Percentiles rank a stretch among this genome's conserved stretches.
Evolutionary conservation across 2,329 filamentous ascomycete species (phyloP).

Genomic region (Penicillium sp.): DNA sequence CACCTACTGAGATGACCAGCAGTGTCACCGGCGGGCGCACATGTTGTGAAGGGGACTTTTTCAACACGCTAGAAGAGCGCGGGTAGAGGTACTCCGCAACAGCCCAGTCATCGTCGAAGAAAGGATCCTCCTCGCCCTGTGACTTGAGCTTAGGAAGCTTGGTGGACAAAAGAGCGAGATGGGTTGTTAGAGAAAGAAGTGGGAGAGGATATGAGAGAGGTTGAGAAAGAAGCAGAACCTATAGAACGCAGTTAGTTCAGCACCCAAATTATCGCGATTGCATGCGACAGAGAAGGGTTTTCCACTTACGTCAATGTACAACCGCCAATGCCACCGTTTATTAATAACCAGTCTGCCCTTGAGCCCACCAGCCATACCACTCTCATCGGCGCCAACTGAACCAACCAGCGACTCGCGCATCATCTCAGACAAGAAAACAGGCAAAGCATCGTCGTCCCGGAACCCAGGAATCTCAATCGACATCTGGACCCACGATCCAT

Average conservation of each 20-base stretch:
- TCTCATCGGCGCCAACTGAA: conserved; percentile 56
- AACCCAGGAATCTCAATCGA: conserved; percentile 87
- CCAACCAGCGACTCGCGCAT: conserved; percentile 78
- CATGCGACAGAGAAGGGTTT: no score
- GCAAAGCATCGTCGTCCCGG: conserved; percentile 85
- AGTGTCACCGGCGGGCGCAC: conserved; percentile 80
- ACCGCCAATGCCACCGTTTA: conserved; percentile 87
- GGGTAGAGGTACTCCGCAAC: conserved; percentile 75
- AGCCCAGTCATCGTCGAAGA: conserved; percentile 98
- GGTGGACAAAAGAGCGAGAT: conserved; percentile 86
- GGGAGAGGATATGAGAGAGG: conserved; percentile 91
- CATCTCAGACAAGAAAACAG: conserved; percentile 85
- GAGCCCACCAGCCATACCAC: conserved; percentile 69
- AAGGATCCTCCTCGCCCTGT: conserved; percentile 88
- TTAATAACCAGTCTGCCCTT: conserved; percentile 80
- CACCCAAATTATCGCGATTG: conserved; percentile 31
- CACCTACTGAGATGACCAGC: conserved; percentile 79
- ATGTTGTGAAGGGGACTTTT: conserved; percentile 25
- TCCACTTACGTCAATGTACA: conserved; percentile 78
- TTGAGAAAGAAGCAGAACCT: conserved; percentile 92
- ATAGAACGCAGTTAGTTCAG: not conserved
- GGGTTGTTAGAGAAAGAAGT: conserved; percentile 85
- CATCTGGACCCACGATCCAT: conserved; percentile 81
- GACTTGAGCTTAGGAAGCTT: conserved; percentile 81
- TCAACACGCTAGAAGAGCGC: conserved; percentile 32